Percentiles rank a stretch among this genome's conserved stretches.
Conservation (phyloP, 345 rosid genomes). For the Murraya paniculata region DNA sequence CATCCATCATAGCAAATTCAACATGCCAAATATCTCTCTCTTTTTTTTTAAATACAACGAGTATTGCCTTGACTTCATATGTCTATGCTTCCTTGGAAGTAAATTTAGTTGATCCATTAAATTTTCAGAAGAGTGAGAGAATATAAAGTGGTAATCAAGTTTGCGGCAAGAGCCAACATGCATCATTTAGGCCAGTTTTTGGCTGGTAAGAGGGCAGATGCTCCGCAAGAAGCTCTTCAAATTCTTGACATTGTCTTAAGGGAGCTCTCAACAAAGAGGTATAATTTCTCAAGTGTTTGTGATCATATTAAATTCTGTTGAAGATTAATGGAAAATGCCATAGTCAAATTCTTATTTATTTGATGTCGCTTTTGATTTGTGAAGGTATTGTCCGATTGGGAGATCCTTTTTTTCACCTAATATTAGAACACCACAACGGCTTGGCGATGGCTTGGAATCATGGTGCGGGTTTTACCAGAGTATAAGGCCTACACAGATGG, state of each 20-base stretch:
- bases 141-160: slow-evolving; percentile 80
- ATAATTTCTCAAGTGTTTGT: not conserved
- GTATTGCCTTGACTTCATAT: not conserved
- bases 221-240: slow-evolving; percentile 88
- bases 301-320: not conserved
- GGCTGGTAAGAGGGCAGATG: slow-evolving; percentile 88
- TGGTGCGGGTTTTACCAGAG: slow-evolving; percentile 99
- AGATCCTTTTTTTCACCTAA: slow-evolving; percentile 94
- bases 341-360: not conserved
- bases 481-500: slow-evolving; percentile 98
- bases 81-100: not conserved
- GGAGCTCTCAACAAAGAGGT: slow-evolving; percentile 83
- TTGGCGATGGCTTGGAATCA: slow-evolving; percentile 96
- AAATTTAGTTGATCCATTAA: slow-evolving; percentile 12
- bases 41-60: not conserved
- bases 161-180: slow-evolving; percentile 82
- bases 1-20: not conserved
- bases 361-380: not conserved
- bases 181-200: slow-evolving; percentile 85
- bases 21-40: not conserved
- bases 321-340: not conserved
- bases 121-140: slow-evolving; percentile 70
- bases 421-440: slow-evolving; percentile 68
- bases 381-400: slow-evolving; percentile 79
- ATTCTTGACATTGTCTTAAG: slow-evolving; percentile 90